These are phyloP conservation scores for Helianthus tuberosus DNA, from an alignment of 129 eudicot genomes.

Conservation along the genomic window DNA sequence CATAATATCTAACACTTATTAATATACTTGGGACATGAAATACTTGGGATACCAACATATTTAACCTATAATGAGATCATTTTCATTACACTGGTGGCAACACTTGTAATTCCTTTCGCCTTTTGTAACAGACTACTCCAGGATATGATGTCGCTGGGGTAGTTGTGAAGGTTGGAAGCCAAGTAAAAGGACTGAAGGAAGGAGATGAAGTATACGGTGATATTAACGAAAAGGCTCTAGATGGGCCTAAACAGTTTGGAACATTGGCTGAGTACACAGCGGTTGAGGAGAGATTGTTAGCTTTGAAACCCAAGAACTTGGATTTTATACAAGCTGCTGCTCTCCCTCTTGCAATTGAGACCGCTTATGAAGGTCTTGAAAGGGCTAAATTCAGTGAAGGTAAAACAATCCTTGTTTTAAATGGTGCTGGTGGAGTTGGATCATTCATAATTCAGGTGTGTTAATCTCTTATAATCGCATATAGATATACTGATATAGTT, in stretches of 20 bases:
- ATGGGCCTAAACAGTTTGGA: slow-evolving; percentile 72
- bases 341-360: slow-evolving; percentile 83
- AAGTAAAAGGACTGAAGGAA: slow-evolving; percentile 74
- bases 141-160: slow-evolving; percentile 90
- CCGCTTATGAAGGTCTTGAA: slow-evolving; percentile 88
- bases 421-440: no score
- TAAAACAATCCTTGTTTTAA: slow-evolving; percentile 49
- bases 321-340: slow-evolving; percentile 73
- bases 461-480: not conserved
- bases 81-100: not conserved
- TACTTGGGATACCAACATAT: not conserved
- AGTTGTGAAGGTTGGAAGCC: slow-evolving; percentile 84
- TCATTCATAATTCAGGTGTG: no score
- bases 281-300: slow-evolving; percentile 75
- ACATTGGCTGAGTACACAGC: slow-evolving; percentile 88
- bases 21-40: no score
- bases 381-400: slow-evolving; percentile 69
- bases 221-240: slow-evolving; percentile 57
- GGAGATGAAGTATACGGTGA: slow-evolving; percentile 94
- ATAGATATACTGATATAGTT: not conserved
- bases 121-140: slow-evolving; percentile 62
- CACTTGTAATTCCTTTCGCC: no score
- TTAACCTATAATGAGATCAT: not conserved
- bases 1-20: no score
- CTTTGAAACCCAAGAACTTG: slow-evolving; percentile 69